Conservation (phyloP, 257 asterid species). For the Coffea canephora region DNA sequence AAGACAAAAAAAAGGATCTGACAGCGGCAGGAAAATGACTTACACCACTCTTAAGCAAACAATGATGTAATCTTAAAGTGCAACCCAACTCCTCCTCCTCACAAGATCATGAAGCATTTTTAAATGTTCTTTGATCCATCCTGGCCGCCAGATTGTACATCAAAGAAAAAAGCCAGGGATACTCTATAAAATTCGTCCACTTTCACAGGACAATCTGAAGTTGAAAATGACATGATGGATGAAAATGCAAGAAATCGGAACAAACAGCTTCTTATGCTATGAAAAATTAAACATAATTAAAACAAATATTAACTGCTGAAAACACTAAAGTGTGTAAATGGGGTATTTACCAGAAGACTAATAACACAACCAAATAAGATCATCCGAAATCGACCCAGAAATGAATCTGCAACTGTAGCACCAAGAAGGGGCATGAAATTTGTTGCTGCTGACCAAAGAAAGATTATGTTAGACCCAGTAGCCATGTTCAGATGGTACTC, state of each 20-base stretch:
- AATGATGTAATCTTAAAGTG: too few relatives aligned
- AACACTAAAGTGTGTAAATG: background rate
- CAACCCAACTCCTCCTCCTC: too few relatives aligned
- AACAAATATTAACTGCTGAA: too few relatives aligned
- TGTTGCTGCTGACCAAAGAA: conserved; percentile 63
- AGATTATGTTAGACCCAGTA: conserved; percentile 45
- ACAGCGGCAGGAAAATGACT: too few relatives aligned
- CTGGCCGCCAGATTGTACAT: too few relatives aligned
- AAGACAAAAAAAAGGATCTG: too few relatives aligned
- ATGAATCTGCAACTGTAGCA: conserved; percentile 63
- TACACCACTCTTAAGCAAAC: too few relatives aligned
- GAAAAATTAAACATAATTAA: background rate
- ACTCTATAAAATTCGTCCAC: background rate
- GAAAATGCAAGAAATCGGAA: background rate
- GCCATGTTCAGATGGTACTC: conserved; percentile 59
- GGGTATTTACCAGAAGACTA: conserved; percentile 46
- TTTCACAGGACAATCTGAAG: background rate
- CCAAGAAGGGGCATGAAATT: conserved; percentile 54
- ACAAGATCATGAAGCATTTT: too few relatives aligned
- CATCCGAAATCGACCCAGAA: conserved; percentile 52
- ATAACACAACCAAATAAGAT: conserved; percentile 58
- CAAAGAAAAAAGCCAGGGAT: background rate
- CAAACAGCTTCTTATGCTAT: background rate
- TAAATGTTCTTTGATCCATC: too few relatives aligned
- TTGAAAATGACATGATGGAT: background rate